A percentile compares a stretch with the other conserved stretches of the same genome.
phyloP scores from a whole-genome alignment of 2,329 filamentous ascomycete species.

The Apiospora hydei region DNA sequence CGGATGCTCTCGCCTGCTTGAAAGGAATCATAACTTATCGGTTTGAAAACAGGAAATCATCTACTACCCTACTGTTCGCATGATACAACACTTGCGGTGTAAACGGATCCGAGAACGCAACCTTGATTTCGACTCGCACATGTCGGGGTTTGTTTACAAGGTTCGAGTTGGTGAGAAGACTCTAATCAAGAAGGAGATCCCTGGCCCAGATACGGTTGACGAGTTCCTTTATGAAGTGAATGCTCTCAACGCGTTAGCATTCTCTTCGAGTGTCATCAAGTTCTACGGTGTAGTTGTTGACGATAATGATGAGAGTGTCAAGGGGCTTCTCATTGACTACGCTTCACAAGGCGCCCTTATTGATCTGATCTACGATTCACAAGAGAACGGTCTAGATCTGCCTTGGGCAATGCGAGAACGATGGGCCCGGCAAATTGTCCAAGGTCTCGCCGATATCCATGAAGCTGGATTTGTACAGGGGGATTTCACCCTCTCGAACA shows the following conservation, averaged over 20 bases:
- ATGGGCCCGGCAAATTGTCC: slow-evolving; percentile 92
- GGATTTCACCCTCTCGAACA: slow-evolving; percentile 96
- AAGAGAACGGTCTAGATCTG: slow-evolving; percentile 61
- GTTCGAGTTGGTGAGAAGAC: slow-evolving; percentile 72
- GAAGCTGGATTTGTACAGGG: slow-evolving; percentile 97
- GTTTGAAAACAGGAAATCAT: slow-evolving; percentile 74
- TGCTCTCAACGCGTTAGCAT: slow-evolving; percentile 79
- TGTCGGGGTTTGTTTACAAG: slow-evolving; percentile 98
- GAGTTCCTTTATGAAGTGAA: slow-evolving; percentile 99
- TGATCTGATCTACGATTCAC: slow-evolving; percentile 85
- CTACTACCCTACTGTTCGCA: slow-evolving; percentile 76
- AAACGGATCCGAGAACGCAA: slow-evolving; percentile 73
- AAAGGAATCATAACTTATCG: neutral
- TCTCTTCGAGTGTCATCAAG: slow-evolving; percentile 79
- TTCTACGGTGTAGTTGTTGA: slow-evolving; percentile 91
- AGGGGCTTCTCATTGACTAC: slow-evolving; percentile 88
- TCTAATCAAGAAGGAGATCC: slow-evolving; percentile 98
- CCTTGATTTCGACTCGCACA: slow-evolving; percentile 86
- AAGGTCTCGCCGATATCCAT: slow-evolving; percentile 90
- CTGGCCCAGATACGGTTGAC: slow-evolving; percentile 91
- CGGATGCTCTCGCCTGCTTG: neutral
- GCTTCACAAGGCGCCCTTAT: slow-evolving; percentile 87
- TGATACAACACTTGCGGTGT: slow-evolving; percentile 77
- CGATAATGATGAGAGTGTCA: slow-evolving; percentile 75
- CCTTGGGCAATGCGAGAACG: slow-evolving; percentile 78